Evolutionary conservation across 2,329 filamentous ascomycete species (phyloP), one percentile per base, ranked within the genome.

Genomic region (Paecilomyces fulvus): DNA sequence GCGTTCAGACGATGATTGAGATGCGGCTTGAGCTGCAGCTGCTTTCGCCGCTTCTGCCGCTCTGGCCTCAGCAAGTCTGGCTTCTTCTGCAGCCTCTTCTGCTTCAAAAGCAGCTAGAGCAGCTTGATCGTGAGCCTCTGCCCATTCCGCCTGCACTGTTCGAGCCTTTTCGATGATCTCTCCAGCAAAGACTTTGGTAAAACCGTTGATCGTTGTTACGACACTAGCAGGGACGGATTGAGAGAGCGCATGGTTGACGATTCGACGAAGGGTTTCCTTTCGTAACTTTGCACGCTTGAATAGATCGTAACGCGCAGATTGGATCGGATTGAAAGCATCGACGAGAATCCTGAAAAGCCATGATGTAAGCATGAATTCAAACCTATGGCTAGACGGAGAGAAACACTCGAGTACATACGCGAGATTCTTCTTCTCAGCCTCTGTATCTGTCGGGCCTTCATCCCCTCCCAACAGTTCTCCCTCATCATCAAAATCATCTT

Each of bases 201-300:
- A 86, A 10, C 82, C 82, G 48, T 80, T 82, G 54, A 88, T 83
- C 5, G 82, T 82, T 12, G 82, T 83, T 43, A 87, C 80, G 54
- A 87, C 83, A 59, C 80, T 83, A 28, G 80, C 77, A 1, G 84
- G 84, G 5, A 88, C 84, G 51, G 82, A 85, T 67, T 88, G 85
- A 1, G 81, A 84, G 43, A 88, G 78, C 1, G 84, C 85, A 66
- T 85, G 83, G 63, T 88, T 88, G 59, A 85, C 83, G 59, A 88
- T 81, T 63, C 77, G 68, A 56, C 78, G 77, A 12, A 81, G 71
- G 0, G 76, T 78, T 53, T 77, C 73, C 57, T 79, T 79, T 33
- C 77, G 74, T 52, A 81, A 65, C 61, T 78, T 79, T 7, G 75
- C 71, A 14, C 78, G 75, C 46, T 79, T 77, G 64, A 77, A 79